These are phyloP conservation scores for Boletales sp. DNA, from an alignment of 768 basidiomycete genomes.

Conservation along the genomic window DNA sequence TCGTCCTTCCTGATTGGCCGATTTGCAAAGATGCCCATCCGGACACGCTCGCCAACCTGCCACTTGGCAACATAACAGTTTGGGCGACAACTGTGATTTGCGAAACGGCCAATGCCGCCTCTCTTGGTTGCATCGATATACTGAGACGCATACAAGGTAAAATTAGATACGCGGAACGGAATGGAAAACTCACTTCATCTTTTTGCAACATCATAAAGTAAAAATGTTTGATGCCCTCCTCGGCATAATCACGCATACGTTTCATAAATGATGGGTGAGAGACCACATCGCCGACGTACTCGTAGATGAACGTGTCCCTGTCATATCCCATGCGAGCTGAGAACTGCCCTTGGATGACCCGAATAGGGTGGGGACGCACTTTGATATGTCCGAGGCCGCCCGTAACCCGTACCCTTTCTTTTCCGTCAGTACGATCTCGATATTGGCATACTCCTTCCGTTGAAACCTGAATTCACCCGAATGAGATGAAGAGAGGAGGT, in stretches of 20 bases:
- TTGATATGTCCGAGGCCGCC: constrained; percentile 61
- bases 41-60: constrained; percentile 84
- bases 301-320: constrained; percentile 93
- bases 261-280: constrained; percentile 82
- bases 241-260: constrained; percentile 90
- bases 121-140: constrained; percentile 98
- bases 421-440: constrained; percentile 90
- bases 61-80: constrained; percentile 99
- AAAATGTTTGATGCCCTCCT: constrained; percentile 92
- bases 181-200: constrained; percentile 70
- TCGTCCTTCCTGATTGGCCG: constrained; percentile 72
- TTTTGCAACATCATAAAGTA: constrained; percentile 99
- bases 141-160: constrained; percentile 35
- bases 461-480: constrained; percentile 63
- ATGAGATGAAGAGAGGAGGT: constrained; percentile 2
- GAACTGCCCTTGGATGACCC: background rate
- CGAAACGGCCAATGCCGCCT: constrained; percentile 95
- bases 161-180: background rate
- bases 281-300: constrained; percentile 97
- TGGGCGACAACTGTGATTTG: constrained; percentile 96
- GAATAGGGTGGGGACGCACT: constrained; percentile 41
- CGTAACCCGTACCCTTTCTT: constrained; percentile 95
- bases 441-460: constrained; percentile 74
- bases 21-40: constrained; percentile 99
- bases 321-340: constrained; percentile 5